phyloP scores from a whole-genome alignment of 352 stramenopile genomes.

The Globisporangium paroecandrum region DNA sequence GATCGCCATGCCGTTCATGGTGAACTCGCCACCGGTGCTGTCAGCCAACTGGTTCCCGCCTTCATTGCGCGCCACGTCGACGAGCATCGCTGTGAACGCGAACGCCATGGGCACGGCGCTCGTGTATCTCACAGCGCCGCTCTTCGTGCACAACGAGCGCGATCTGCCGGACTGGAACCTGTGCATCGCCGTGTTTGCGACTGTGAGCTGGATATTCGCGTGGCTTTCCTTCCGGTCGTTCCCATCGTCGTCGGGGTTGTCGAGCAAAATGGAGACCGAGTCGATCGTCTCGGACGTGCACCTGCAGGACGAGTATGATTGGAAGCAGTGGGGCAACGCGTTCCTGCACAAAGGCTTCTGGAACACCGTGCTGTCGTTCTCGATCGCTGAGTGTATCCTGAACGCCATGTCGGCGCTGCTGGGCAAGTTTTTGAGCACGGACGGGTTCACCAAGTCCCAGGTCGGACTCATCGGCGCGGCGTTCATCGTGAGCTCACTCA shows the following conservation, averaged over 20 bases:
- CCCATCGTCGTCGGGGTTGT: slow-evolving; percentile 18
- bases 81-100: slow-evolving; percentile 70
- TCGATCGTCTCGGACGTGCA: slow-evolving; percentile 55
- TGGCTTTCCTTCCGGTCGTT: slow-evolving; percentile 46
- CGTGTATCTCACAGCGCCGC: slow-evolving; percentile 51
- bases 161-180: slow-evolving; percentile 46
- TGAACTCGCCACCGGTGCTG: slow-evolving; percentile 74
- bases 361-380: slow-evolving; percentile 62
- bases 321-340: slow-evolving; percentile 59
- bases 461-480: slow-evolving; percentile 61
- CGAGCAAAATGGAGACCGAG: slow-evolving; percentile 22
- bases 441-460: slow-evolving; percentile 59
- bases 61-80: slow-evolving; percentile 59
- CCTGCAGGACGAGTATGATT: slow-evolving; percentile 67
- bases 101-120: slow-evolving; percentile 68
- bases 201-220: slow-evolving; percentile 18
- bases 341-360: slow-evolving; percentile 64
- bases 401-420: slow-evolving; percentile 72
- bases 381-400: slow-evolving; percentile 59
- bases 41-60: slow-evolving; percentile 75
- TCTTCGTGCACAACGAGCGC: slow-evolving; percentile 37
- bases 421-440: slow-evolving; percentile 61
- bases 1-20: slow-evolving; percentile 80
- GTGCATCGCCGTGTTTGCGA: slow-evolving; percentile 31
- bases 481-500: slow-evolving; percentile 68